Evolutionary conservation across 208 protist genomes (phyloP).

Genomic region (Leptomonas seymouri): DNA sequence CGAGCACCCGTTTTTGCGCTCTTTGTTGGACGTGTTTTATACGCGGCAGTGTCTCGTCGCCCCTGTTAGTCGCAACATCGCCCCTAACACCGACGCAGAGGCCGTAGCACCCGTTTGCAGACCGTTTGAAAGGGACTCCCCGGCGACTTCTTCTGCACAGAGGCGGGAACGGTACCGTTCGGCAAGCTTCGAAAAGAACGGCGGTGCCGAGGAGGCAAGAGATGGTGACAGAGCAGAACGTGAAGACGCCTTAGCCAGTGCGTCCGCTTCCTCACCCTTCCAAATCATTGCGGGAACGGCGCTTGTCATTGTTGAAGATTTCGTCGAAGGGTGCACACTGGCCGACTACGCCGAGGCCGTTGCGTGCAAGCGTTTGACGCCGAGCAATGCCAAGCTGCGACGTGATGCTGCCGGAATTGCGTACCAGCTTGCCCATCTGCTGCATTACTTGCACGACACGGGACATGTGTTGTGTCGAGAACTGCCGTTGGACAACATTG

Average conservation of each 20-base stretch:
- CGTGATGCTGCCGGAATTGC: constrained; percentile 18
- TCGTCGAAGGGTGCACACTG: constrained; percentile 26
- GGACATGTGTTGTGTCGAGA: constrained; percentile 17
- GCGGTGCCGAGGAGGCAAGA: not conserved
- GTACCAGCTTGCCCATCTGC: constrained; percentile 19
- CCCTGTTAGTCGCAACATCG: not conserved
- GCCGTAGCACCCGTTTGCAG: not conserved
- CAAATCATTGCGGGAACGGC: not conserved
- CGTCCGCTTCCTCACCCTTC: not conserved
- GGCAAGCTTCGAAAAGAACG: not conserved
- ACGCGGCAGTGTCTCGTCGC: constrained; percentile 3
- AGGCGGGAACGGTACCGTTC: not conserved
- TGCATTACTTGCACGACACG: constrained; percentile 17
- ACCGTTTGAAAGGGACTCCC: not conserved
- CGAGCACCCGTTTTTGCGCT: constrained; percentile 25
- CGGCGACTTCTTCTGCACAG: not conserved
- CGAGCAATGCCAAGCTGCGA: constrained; percentile 6
- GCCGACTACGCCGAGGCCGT: constrained; percentile 29
- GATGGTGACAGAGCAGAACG: constrained; percentile 2
- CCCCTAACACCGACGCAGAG: not conserved
- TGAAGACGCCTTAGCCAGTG: not conserved
- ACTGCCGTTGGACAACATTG: constrained; percentile 12
- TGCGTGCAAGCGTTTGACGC: not conserved
- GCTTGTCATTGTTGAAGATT: constrained; percentile 28
- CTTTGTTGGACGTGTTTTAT: constrained; percentile 32